Evolutionary conservation across 1,284 basidiomycete genomes (phyloP).

Genomic region (Ustilago vetiveriae): DNA sequence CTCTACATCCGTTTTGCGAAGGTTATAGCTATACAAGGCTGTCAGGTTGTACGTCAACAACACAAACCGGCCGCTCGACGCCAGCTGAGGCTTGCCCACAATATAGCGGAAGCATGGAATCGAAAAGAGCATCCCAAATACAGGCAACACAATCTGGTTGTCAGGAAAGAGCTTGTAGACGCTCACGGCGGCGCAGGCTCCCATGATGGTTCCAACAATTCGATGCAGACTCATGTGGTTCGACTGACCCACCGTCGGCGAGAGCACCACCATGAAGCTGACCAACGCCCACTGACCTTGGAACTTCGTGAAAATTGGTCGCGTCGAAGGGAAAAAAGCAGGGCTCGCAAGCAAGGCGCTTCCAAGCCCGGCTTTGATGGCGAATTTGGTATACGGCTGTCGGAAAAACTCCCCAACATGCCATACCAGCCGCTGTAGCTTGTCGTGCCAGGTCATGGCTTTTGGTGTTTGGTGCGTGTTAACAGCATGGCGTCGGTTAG

Average conservation of each 20-base stretch:
- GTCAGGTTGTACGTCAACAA: constrained; percentile 81
- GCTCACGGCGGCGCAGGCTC: constrained; percentile 78
- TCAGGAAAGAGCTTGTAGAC: constrained; percentile 78
- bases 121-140: constrained; percentile 89
- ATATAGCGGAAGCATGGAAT: constrained; percentile 94
- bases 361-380: constrained; percentile 79
- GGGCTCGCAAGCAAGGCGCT: constrained; percentile 83
- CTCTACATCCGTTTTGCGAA: constrained; percentile 76
- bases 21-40: constrained; percentile 78
- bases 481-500: constrained; percentile 80
- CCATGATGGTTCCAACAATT: constrained; percentile 69
- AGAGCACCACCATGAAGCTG: constrained; percentile 73
- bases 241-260: constrained; percentile 61
- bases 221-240: constrained; percentile 63
- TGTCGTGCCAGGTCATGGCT: constrained; percentile 45
- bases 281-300: constrained; percentile 94
- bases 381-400: constrained; percentile 83
- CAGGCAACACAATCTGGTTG: constrained; percentile 77
- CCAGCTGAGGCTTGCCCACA: constrained; percentile 72
- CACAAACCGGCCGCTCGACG: constrained; percentile 61
- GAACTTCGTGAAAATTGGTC: constrained; percentile 81
- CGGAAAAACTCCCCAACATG: constrained; percentile 75
- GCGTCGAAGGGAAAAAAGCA: constrained; percentile 81
- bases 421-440: constrained; percentile 74
- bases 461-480: constrained; percentile 84